These are phyloP conservation scores for Kalanchoe fedtschenkoi DNA, from an alignment of 164 flowering plant genomes.

Conservation along the genomic window DNA sequence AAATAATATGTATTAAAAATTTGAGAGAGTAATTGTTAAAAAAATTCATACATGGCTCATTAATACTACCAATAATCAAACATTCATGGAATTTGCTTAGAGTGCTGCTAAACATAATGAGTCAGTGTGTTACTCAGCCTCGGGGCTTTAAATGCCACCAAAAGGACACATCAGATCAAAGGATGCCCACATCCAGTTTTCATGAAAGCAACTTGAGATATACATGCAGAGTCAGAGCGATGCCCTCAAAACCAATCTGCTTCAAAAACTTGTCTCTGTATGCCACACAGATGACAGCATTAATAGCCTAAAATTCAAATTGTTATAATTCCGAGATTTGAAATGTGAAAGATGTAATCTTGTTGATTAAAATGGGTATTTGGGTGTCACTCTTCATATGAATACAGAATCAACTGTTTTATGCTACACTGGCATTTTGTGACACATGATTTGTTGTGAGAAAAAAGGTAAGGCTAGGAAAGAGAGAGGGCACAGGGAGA, in stretches of 20 bases:
- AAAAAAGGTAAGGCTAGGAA: conserved; percentile 19
- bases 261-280: conserved; percentile 1
- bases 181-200: background rate
- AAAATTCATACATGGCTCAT: too few relatives aligned
- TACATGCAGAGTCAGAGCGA: background rate
- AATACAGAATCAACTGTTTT: background rate
- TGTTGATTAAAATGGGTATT: background rate
- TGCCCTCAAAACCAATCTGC: background rate
- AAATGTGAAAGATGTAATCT: conserved; percentile 1
- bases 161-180: background rate
- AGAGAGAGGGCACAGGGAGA: conserved; percentile 7
- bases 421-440: conserved; percentile 1
- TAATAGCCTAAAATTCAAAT: background rate
- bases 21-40: too few relatives aligned
- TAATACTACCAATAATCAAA: too few relatives aligned
- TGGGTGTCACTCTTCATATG: background rate
- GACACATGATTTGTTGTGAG: background rate
- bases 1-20: too few relatives aligned
- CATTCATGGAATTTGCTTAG: too few relatives aligned
- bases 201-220: conserved; percentile 2
- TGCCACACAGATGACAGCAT: conserved; percentile 3
- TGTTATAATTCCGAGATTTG: background rate
- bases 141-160: background rate
- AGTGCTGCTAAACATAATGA: background rate
- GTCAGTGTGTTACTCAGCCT: background rate